Evolutionary conservation across 805 yeast genomes (phyloP), one percentile per base, ranked within the genome.

Genomic region (Cyberlindnera saturnus): DNA sequence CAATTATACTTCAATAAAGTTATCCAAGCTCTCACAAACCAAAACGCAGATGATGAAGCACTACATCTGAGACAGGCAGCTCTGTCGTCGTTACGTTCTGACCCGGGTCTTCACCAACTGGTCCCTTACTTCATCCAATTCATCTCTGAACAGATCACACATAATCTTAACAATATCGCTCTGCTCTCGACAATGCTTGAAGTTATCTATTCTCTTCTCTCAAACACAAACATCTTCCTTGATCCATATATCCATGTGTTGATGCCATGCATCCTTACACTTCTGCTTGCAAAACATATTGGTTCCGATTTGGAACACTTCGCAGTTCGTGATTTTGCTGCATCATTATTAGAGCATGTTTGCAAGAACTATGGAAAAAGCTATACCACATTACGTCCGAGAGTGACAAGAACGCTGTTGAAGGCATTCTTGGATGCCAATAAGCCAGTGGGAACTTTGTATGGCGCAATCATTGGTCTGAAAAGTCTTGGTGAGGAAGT

Each of bases 101-200:
- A 93, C 60, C 96, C 97, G 2, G 99, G 99, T 30, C 67, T 93
- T 44, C 99, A 93, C 67, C 99, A 93, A 64, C 67, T 93, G 39
- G 93, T 95, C 5, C 99, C 99, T 2, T 93, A 93, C 61, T 86
- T 93, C 55, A 90, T 93, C 40, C 98, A 93, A 60, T 90, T 93
- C 59, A 87, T 89, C 31, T 95, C 96, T 6, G 99, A 93, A 59
- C 96, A 95, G 53, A 80, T 93, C 44, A 87, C 98, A 0, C 83
- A 87, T 59, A 91, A 88, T 56, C 71, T 91, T 53, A 78, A 85
- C 53, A 82, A 84, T 57, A 69, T 86, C 36, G 76, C 75, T 4
- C 63, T 86, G 16, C 67, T 93, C 41, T 74, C 86, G 4, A 86
- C 96, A 6, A 89, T 91, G 87, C 68, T 93, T 47, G 95, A 88